Base-by-base conservation (phyloP, 257 asterid species). In the Lycium ferocissimum region DNA sequence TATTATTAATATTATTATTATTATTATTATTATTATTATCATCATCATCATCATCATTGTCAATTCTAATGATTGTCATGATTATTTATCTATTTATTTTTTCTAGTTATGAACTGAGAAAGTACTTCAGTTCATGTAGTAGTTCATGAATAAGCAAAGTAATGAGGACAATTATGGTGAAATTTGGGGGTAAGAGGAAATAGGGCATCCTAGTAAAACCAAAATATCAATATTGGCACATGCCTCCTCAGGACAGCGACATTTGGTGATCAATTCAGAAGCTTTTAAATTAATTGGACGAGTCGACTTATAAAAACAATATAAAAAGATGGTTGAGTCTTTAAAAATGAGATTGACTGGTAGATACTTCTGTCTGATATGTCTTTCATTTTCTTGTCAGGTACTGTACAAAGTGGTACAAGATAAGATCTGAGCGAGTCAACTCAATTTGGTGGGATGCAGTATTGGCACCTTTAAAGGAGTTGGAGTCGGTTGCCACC, bases 391-490 rank as follows among this genome's bases (percentile, higher is more conserved):
- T 37, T 37, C 43, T 54, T 91, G 86, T 51, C 92, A 96, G 99
- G 87, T 96, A 96, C 88, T 96, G 98, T 91, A 87, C 92, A 80
- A 92, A 93, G 87, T 96, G 99, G 98, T 88, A 95, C 96, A 96
- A 93, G 93, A 90, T 96, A 85, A 93, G 94, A 59, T 87, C 97
- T 20, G 91, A 92, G 65, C 90, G 99, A 83, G 87, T 95, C 83
- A 87, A 89, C 87, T 89, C 94, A 22, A 81, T 84, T 75, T 96
- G 99, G 99, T 96, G 99, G 99, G 93, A 91, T 88, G 83, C 90
- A 22, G 95, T 95, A 61, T 86, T 96, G 89, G 90, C 93, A 61
- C 98, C 98, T 73, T 81, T 96, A 89, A 96, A 90, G 91, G 89
- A 92, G 87, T 90, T 94, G 93, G 98, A 94, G 91, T 90, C 96